phyloP scores from a whole-genome alignment of 331 rosid genomes.

The Rosa hybrid region DNA sequence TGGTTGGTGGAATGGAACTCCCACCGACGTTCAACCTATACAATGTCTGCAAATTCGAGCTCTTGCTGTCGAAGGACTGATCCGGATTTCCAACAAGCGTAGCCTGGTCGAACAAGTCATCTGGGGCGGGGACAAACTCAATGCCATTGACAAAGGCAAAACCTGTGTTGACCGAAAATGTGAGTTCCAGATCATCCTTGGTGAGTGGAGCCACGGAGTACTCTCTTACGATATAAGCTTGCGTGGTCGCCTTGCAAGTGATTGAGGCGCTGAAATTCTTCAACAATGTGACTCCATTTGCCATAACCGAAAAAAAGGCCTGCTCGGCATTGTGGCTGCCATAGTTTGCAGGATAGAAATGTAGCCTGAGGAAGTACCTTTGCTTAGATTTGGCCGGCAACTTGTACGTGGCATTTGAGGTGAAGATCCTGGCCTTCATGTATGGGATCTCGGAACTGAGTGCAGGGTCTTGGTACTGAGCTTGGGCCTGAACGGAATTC shows the following conservation, averaged over 20 bases:
- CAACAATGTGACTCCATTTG: constrained; percentile 59
- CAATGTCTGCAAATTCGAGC: constrained; percentile 62
- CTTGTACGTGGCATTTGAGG: constrained; percentile 55
- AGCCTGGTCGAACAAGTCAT: constrained; percentile 43
- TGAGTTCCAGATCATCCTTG: constrained; percentile 44
- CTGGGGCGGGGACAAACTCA: constrained; percentile 52
- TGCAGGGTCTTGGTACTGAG: constrained; percentile 83
- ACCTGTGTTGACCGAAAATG: constrained; percentile 57
- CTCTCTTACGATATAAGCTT: constrained; percentile 69
- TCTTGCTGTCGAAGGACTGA: constrained; percentile 40
- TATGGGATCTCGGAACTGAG: constrained; percentile 64
- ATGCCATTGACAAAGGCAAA: constrained; percentile 86
- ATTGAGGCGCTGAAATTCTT: constrained; percentile 68
- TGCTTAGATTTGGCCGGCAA: constrained; percentile 44
- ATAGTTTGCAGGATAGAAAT: constrained; percentile 77
- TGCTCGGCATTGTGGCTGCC: constrained; percentile 38
- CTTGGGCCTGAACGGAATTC: constrained; percentile 40
- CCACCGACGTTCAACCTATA: constrained; percentile 82
- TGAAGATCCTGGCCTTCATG: constrained; percentile 70
- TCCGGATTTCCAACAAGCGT: constrained; percentile 35
- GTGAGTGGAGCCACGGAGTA: constrained; percentile 56
- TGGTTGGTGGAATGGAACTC: constrained; percentile 58
- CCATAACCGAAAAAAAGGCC: constrained; percentile 62
- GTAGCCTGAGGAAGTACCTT: constrained; percentile 80
- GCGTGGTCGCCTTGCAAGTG: constrained; percentile 72